Conservation (phyloP, 1,139 yeast genomes). For the Petasospora rhodanensis region DNA sequence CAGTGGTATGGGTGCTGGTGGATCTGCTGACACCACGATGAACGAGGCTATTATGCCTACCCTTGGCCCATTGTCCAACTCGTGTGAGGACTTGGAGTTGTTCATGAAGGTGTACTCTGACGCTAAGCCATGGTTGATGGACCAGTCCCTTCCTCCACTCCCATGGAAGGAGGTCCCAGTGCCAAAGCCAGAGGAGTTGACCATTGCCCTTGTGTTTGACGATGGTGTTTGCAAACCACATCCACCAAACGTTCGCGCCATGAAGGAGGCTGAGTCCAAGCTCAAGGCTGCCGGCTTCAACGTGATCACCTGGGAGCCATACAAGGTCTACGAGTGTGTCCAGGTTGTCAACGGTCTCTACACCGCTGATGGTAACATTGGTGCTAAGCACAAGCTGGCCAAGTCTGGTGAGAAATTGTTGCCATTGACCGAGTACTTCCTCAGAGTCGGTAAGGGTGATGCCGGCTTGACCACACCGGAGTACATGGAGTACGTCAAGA, state of each 20-base stretch:
- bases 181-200: conserved; percentile 39
- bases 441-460: conserved; percentile 56
- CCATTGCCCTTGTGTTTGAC: conserved; percentile 40
- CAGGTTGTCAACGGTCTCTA: conserved; percentile 40
- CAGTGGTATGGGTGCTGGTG: conserved; percentile 45
- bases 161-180: conserved; percentile 51
- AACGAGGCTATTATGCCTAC: conserved; percentile 41
- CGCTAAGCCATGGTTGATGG: conserved; percentile 54
- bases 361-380: conserved; percentile 56
- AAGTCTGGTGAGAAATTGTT: conserved; percentile 63
- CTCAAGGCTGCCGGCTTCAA: conserved; percentile 40
- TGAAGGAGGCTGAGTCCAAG: conserved; percentile 36
- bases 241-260: conserved; percentile 54
- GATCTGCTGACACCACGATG: conserved; percentile 38
- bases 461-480: conserved; percentile 38
- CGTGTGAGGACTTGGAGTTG: conserved; percentile 58
- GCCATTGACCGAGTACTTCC: conserved; percentile 56
- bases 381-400: conserved; percentile 46
- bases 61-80: conserved; percentile 59
- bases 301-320: conserved; percentile 48
- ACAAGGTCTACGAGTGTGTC: conserved; percentile 44
- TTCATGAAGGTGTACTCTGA: conserved; percentile 59
- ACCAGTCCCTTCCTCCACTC: conserved; percentile 45
- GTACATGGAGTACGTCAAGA: conserved; percentile 42
- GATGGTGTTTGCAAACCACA: conserved; percentile 47